Evolutionary conservation across 2,329 filamentous ascomycete genomes (phyloP).

Genomic region (Epichloe typhina): DNA sequence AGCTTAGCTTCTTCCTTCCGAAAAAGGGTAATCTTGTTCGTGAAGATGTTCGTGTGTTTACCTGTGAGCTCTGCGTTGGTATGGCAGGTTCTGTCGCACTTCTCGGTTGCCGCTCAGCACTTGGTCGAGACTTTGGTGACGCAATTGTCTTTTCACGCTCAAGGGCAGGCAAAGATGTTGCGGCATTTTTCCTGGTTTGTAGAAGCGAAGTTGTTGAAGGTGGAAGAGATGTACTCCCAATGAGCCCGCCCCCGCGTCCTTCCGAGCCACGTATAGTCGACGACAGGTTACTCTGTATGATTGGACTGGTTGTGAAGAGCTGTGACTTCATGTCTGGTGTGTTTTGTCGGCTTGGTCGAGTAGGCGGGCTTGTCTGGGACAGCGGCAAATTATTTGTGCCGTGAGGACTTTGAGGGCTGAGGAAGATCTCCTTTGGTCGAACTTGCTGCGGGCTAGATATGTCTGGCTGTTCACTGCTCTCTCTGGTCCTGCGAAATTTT

Average conservation of each 20-base stretch:
- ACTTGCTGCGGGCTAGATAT: neutral
- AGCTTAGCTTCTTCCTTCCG: slow-evolving; percentile 52
- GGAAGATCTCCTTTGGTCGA: slow-evolving; percentile 6
- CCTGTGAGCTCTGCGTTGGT: slow-evolving; percentile 34
- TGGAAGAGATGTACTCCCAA: slow-evolving; percentile 17
- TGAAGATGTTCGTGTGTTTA: slow-evolving; percentile 40
- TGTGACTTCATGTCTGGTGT: slow-evolving; percentile 48
- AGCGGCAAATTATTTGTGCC: slow-evolving; percentile 13
- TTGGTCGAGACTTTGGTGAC: slow-evolving; percentile 6
- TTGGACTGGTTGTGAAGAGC: slow-evolving; percentile 33
- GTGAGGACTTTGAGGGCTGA: slow-evolving; percentile 26
- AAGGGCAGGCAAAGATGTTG: slow-evolving; percentile 16
- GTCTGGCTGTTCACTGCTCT: neutral
- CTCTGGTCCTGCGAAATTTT: slow-evolving; percentile 28
- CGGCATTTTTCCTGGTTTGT: slow-evolving; percentile 16
- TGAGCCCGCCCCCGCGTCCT: slow-evolving; percentile 30
- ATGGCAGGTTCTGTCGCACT: slow-evolving; percentile 10
- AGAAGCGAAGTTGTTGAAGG: slow-evolving; percentile 22
- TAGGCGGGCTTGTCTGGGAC: slow-evolving; percentile 32
- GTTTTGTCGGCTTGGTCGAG: slow-evolving; percentile 55
- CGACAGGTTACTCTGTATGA: slow-evolving; percentile 48
- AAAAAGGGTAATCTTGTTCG: slow-evolving; percentile 66
- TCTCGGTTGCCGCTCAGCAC: slow-evolving; percentile 11
- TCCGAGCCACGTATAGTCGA: slow-evolving; percentile 23
- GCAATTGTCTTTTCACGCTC: slow-evolving; percentile 8